A percentile compares a stretch with the other conserved stretches of the same genome.
Evolutionary conservation across 108 stramenopile genomes (phyloP).

Genomic region (Nitzschia palea): DNA sequence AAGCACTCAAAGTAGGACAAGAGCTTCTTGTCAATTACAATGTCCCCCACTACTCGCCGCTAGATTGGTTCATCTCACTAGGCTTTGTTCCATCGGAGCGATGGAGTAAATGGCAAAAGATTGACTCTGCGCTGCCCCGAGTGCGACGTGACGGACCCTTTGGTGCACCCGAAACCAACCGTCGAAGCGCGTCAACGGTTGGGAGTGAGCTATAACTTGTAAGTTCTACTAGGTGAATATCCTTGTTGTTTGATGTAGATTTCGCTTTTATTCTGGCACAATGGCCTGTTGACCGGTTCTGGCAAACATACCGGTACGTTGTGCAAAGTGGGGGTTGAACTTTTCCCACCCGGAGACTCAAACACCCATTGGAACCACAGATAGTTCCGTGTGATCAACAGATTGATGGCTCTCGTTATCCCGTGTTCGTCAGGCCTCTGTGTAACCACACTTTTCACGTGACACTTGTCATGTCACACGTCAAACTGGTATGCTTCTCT

Average conservation of each 20-base stretch:
- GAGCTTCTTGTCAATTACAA: slow-evolving; percentile 86
- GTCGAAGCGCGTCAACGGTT: neutral
- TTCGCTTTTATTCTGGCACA: too few species aligned
- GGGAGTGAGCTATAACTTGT: too few species aligned
- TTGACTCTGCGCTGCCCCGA: slow-evolving; percentile 49
- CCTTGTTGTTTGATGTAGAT: too few species aligned
- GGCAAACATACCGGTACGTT: neutral
- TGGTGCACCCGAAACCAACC: neutral
- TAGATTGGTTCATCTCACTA: slow-evolving; percentile 85
- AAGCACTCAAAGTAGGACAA: slow-evolving; percentile 66
- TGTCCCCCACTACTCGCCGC: slow-evolving; percentile 72
- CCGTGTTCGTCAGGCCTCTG: neutral
- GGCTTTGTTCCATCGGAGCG: slow-evolving; percentile 85
- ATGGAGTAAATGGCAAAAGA: slow-evolving; percentile 53
- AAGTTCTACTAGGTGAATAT: too few species aligned
- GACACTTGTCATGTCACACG: neutral
- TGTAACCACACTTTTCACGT: neutral
- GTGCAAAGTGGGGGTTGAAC: neutral
- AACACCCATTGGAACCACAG: neutral
- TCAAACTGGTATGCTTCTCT: neutral
- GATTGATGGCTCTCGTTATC: neutral
- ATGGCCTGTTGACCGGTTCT: neutral
- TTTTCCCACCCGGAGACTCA: neutral
- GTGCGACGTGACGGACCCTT: slow-evolving; percentile 40
- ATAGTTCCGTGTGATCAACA: neutral